phyloP scores from a whole-genome alignment of 805 yeast species.

The Ogataea degrootiae region DNA sequence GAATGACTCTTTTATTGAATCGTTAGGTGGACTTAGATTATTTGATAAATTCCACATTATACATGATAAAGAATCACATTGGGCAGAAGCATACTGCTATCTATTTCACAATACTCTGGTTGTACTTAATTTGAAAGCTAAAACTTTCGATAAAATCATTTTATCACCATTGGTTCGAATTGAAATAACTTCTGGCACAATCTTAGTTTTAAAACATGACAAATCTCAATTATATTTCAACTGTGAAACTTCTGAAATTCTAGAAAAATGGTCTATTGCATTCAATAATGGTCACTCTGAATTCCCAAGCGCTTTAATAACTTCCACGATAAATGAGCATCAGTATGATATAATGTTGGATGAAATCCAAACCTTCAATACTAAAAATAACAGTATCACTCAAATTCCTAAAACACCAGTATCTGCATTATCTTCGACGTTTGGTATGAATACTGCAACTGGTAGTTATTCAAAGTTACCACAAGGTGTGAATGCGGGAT shows the following conservation, averaged over 20 bases:
- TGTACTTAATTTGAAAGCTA: slow-evolving; percentile 7
- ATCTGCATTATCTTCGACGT: no score
- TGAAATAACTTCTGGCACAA: slow-evolving; percentile 14
- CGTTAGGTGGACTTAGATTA: slow-evolving; percentile 28
- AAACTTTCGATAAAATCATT: slow-evolving; percentile 6
- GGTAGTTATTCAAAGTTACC: slow-evolving; percentile 6
- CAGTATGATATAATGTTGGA: slow-evolving; percentile 12
- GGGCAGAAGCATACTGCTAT: slow-evolving; percentile 22
- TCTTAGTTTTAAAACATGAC: slow-evolving; percentile 6
- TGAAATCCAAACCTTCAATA: background rate
- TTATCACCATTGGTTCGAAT: slow-evolving; percentile 13
- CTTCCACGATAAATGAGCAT: slow-evolving; percentile 23
- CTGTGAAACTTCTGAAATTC: slow-evolving; percentile 12
- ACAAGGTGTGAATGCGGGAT: slow-evolving; percentile 25
- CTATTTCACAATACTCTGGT: slow-evolving; percentile 25
- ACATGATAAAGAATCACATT: slow-evolving; percentile 3
- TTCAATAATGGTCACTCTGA: slow-evolving; percentile 18
- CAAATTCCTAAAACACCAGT: background rate
- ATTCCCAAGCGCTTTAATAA: slow-evolving; percentile 21
- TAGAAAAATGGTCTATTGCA: slow-evolving; percentile 30
- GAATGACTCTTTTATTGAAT: slow-evolving; percentile 13
- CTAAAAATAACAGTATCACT: background rate
- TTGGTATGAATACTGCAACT: no score
- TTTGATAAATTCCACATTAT: slow-evolving; percentile 23
- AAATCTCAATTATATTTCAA: slow-evolving; percentile 4